Evolutionary conservation across 1,284 basidiomycete genomes (phyloP), one percentile per base, ranked within the genome.

Genomic region (Marasmius sp.): DNA sequence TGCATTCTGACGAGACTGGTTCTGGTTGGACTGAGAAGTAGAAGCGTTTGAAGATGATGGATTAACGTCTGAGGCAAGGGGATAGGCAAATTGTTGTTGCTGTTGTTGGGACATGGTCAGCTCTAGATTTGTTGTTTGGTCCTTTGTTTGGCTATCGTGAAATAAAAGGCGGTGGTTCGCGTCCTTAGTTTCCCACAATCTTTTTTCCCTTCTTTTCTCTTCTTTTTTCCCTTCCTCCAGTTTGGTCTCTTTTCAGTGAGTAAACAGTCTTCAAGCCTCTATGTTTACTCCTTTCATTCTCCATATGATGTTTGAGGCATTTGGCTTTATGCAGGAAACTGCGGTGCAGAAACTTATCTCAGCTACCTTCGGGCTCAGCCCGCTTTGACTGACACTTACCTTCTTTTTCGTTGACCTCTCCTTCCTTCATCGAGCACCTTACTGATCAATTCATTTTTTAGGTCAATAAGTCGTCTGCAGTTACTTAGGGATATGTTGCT

Each of bases 241-340:
- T 43, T 47, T 8, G n/a, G 48, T 59, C 38, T 60, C 4, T 50
- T 47, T 39, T 39, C 64, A 62, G 73, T 77, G 66, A 74, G 71
- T 62, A 50, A 66, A 59, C 50, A 57, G 43, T 57, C 48, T 27
- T 27, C 27, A 27, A 27, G 2, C 27, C 27, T 27, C 27, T 5
- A 2, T 58, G 33, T 59, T 56, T 57, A 64, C 61, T 65, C 22
- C 10, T 38, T 51, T 57, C 38, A 36, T 57, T 65, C 49, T 61
- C 55, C 66, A 72, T 61, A 86, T 88, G 90, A 92, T 92, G 89
- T 88, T 91, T 91, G 90, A 92, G 90, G 90, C 89, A 92, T 92
- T 92, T 92, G 89, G 90, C 90, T 92, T 92, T 91, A 92, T 66
- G 88, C 82, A 78, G 82, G 83, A 78, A 74, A 70, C 20, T 77